These are phyloP conservation scores for Tulasnella sp. DNA, from an alignment of 768 basidiomycete species.

Conservation along the genomic window DNA sequence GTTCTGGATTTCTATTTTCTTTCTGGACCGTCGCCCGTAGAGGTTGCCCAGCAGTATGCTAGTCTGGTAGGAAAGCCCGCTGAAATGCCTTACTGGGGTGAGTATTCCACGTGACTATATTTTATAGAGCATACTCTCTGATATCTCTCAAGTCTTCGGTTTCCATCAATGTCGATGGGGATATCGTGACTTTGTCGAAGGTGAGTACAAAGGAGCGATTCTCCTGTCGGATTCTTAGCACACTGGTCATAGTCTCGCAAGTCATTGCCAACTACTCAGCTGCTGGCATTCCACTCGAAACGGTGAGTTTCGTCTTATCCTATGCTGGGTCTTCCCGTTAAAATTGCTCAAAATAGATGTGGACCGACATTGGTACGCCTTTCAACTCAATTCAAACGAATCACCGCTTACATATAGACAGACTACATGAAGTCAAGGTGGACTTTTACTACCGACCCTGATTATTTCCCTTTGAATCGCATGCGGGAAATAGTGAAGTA, in stretches of 20 bases:
- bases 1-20: constrained; percentile 24
- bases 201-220: background rate
- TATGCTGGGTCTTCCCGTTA: too few species aligned
- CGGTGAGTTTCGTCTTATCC: too few species aligned
- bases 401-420: background rate
- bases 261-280: background rate
- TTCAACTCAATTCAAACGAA: background rate
- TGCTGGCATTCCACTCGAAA: background rate
- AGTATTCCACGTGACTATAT: too few species aligned
- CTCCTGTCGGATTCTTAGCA: background rate
- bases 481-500: background rate
- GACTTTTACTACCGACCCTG: background rate
- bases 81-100: constrained; percentile 23
- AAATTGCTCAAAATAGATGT: too few species aligned
- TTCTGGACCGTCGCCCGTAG: constrained; percentile 2
- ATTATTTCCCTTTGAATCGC: background rate
- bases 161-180: background rate
- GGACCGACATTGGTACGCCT: background rate
- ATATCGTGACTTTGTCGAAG: background rate
- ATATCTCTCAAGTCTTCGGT: too few species aligned
- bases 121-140: too few species aligned
- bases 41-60: constrained; percentile 24
- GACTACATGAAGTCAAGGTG: background rate
- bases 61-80: constrained; percentile 22
- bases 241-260: background rate